Conservation (phyloP, 164 flowering plant genomes). For the Pachysandra terminalis region DNA sequence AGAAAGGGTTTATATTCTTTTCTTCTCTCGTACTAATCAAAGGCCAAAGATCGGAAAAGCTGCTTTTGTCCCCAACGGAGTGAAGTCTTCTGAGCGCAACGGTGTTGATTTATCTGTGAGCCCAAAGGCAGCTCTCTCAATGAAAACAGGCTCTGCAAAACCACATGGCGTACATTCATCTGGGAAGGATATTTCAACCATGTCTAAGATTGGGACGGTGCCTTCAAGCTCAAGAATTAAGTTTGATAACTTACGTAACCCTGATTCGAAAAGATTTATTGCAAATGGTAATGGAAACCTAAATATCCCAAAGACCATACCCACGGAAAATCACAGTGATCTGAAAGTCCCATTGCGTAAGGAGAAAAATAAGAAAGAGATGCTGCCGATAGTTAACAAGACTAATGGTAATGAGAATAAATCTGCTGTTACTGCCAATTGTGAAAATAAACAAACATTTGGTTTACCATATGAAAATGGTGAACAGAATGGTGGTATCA, state of each 20-base stretch:
- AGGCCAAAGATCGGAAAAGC: constrained; percentile 35
- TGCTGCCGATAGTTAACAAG: constrained; percentile 9
- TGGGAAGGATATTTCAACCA: constrained; percentile 18
- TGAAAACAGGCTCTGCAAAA: constrained; percentile 27
- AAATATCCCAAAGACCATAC: constrained; percentile 26
- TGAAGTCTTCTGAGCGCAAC: constrained; percentile 39
- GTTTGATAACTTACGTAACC: constrained; percentile 30
- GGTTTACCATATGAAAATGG: constrained; percentile 29
- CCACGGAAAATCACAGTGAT: constrained; percentile 22
- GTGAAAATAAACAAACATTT: constrained; percentile 14
- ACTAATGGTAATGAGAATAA: constrained; percentile 23
- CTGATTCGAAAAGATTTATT: constrained; percentile 31
- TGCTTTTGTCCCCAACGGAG: constrained; percentile 40
- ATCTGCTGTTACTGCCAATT: constrained; percentile 9
- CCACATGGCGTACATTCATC: constrained; percentile 21
- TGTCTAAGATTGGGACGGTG: constrained; percentile 37
- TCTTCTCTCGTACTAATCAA: constrained; percentile 75
- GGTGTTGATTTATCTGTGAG: constrained; percentile 32
- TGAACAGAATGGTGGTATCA: constrained; percentile 11
- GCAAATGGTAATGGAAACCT: constrained; percentile 39
- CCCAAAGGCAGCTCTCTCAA: constrained; percentile 21
- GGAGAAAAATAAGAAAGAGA: constrained; percentile 23
- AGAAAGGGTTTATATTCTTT: constrained; percentile 92
- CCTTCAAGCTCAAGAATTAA: constrained; percentile 32
- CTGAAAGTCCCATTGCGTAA: constrained; percentile 11